phyloP scores from a whole-genome alignment of 2,329 filamentous ascomycete species.

The Rutstroemia sp. region DNA sequence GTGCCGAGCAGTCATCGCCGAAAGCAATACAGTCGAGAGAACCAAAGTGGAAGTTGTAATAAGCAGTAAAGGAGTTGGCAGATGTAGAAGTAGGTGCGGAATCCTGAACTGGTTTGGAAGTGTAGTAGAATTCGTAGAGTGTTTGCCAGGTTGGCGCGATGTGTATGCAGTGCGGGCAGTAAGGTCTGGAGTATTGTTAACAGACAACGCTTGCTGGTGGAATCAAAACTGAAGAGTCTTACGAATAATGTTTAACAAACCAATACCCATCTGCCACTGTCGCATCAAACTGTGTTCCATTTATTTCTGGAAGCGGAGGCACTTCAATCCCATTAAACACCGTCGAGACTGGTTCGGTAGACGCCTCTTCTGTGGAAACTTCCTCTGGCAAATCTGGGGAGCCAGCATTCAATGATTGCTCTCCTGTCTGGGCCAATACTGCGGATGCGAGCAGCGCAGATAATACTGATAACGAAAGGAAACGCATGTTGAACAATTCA shows the following conservation, averaged over 20 bases:
- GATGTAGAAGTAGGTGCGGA: constrained; percentile 35
- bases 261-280: constrained; percentile 27
- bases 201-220: neutral
- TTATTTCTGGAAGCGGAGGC: constrained; percentile 41
- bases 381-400: constrained; percentile 15
- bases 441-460: constrained; percentile 22
- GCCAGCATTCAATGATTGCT: constrained; percentile 10
- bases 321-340: constrained; percentile 45
- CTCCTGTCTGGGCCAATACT: constrained; percentile 13
- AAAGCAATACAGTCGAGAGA: constrained; percentile 79
- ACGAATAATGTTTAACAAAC: constrained; percentile 32
- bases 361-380: constrained; percentile 21
- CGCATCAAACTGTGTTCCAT: constrained; percentile 36
- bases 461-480: constrained; percentile 23
- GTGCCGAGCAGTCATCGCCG: constrained; percentile 65
- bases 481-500: constrained; percentile 24
- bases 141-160: constrained; percentile 87
- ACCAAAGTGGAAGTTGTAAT: constrained; percentile 85
- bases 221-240: constrained; percentile 5
- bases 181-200: constrained; percentile 20
- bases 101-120: constrained; percentile 58
- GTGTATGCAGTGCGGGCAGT: constrained; percentile 26
- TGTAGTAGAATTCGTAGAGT: constrained; percentile 82
- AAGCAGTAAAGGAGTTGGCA: constrained; percentile 59
- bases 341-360: constrained; percentile 30